Percentiles rank a stretch among this genome's conserved stretches.
Evolutionary conservation across 2,329 filamentous ascomycete species (phyloP).

Genomic region (Colletotrichum melonis): DNA sequence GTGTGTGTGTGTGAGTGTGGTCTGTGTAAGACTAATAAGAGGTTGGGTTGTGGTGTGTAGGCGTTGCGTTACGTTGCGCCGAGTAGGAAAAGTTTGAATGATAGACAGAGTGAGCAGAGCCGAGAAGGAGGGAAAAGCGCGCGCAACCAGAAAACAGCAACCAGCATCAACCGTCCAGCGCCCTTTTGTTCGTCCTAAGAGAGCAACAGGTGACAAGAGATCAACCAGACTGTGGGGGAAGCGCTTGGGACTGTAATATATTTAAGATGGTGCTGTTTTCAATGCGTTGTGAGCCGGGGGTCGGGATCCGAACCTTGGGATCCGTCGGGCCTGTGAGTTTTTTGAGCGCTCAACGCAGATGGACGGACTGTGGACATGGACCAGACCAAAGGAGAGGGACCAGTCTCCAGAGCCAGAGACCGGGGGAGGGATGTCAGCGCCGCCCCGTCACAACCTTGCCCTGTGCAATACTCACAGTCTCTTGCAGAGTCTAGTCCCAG

Average conservation of each 20-base stretch:
- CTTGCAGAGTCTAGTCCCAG: constrained; percentile 30
- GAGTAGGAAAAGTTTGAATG: neutral
- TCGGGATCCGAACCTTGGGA: constrained; percentile 32
- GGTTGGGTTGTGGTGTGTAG: constrained; percentile 1
- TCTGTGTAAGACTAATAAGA: neutral
- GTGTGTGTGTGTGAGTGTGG: neutral
- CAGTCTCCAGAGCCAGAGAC: constrained; percentile 3
- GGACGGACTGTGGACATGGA: neutral
- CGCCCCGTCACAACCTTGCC: constrained; percentile 22
- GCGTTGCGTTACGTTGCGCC: neutral
- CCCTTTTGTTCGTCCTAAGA: constrained; percentile 18
- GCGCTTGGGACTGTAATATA: constrained; percentile 32
- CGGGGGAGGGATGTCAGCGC: constrained; percentile 14
- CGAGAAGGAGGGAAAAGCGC: neutral
- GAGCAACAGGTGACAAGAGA: constrained; percentile 28
- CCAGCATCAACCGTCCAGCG: constrained; percentile 25
- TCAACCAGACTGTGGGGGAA: constrained; percentile 11
- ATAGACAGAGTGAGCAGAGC: neutral
- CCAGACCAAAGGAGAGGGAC: constrained; percentile 7
- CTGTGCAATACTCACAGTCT: constrained; percentile 4
- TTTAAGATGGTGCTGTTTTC: constrained; percentile 33
- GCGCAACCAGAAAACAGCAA: constrained; percentile 9
- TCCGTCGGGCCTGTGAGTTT: constrained; percentile 21
- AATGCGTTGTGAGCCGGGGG: constrained; percentile 26
- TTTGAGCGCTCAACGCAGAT: constrained; percentile 1